These are phyloP conservation scores for Vigna radiata DNA, from an alignment of 306 rosid species.

Conservation along the genomic window DNA sequence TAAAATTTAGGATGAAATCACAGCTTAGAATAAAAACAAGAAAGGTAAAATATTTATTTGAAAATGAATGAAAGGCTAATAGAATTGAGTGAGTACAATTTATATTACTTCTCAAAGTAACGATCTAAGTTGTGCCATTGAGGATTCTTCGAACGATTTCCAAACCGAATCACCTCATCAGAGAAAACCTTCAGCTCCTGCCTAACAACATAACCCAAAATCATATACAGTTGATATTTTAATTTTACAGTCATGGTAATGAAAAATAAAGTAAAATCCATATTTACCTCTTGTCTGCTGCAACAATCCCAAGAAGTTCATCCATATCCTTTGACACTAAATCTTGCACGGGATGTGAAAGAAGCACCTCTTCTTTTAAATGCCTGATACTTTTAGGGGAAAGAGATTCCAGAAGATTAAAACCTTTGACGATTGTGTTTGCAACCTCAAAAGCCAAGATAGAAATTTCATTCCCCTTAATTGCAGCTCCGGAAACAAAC, in stretches of 20 bases:
- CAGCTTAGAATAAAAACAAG: conserved; percentile 35
- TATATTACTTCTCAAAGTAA: conserved; percentile 81
- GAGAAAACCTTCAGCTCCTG: conserved; percentile 74
- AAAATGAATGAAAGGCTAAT: conserved; percentile 31
- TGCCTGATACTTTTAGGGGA: conserved; percentile 58
- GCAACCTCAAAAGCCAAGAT: conserved; percentile 88
- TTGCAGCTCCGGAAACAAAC: conserved; percentile 62
- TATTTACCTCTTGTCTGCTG: conserved; percentile 74
- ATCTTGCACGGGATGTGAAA: conserved; percentile 67
- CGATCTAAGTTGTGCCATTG: conserved; percentile 94
- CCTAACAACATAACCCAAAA: conserved; percentile 54
- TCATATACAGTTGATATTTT: conserved; percentile 35
- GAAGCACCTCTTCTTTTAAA: conserved; percentile 71
- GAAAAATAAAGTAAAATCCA: conserved; percentile 20
- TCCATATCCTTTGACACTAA: conserved; percentile 71
- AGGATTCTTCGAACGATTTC: conserved; percentile 83
- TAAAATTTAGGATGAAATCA: conserved; percentile 41
- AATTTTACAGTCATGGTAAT: background rate
- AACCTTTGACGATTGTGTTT: conserved; percentile 79
- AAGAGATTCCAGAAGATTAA: conserved; percentile 71
- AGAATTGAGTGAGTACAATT: conserved; percentile 40
- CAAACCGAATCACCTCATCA: conserved; percentile 86
- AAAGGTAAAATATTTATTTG: background rate
- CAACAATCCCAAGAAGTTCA: conserved; percentile 67
- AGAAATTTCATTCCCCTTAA: conserved; percentile 72